A percentile compares a stretch with the other conserved stretches of the same genome.
These are phyloP conservation scores for Huntiella abstrusa DNA, from an alignment of 2,329 filamentous ascomycete species.

Conservation along the genomic window DNA sequence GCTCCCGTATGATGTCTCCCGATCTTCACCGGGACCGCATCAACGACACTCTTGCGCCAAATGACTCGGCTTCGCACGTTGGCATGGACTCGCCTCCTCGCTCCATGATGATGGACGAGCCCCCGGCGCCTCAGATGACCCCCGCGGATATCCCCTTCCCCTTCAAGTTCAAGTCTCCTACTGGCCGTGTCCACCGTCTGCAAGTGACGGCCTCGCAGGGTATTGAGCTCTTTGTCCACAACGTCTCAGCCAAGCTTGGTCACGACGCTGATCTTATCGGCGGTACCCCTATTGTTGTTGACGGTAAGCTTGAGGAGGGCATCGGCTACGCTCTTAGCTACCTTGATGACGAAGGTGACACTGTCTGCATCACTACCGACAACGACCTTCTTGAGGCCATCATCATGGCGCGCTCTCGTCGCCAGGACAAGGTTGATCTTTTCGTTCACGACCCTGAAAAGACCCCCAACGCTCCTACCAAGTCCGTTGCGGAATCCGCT, in stretches of 20 bases:
- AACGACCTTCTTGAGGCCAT: slow-evolving; percentile 85
- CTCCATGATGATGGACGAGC: slow-evolving; percentile 32
- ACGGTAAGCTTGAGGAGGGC: slow-evolving; percentile 50
- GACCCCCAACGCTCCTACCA: slow-evolving; percentile 44
- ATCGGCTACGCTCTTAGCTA: slow-evolving; percentile 86
- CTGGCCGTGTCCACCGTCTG: slow-evolving; percentile 79
- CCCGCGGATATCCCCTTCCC: slow-evolving; percentile 65
- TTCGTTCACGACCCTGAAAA: slow-evolving; percentile 90
- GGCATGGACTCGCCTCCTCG: slow-evolving; percentile 61
- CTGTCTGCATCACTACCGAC: slow-evolving; percentile 90
- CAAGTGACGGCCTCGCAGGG: slow-evolving; percentile 70
- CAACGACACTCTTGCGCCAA: slow-evolving; percentile 69
- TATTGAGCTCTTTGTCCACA: slow-evolving; percentile 56
- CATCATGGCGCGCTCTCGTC: slow-evolving; percentile 55
- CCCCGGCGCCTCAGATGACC: slow-evolving; percentile 28
- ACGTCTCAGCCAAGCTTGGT: slow-evolving; percentile 71
- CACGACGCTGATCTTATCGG: slow-evolving; percentile 67
- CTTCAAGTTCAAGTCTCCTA: slow-evolving; percentile 98
- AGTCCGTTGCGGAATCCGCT: slow-evolving; percentile 26
- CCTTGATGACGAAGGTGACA: slow-evolving; percentile 89
- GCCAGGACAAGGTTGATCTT: slow-evolving; percentile 83
- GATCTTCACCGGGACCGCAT: slow-evolving; percentile 54
- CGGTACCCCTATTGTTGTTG: slow-evolving; percentile 56
- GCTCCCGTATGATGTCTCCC: slow-evolving; percentile 61
- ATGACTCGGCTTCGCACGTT: slow-evolving; percentile 86